Evolutionary conservation across 1,284 basidiomycete genomes (phyloP).

Genomic region (Irpex sp.): DNA sequence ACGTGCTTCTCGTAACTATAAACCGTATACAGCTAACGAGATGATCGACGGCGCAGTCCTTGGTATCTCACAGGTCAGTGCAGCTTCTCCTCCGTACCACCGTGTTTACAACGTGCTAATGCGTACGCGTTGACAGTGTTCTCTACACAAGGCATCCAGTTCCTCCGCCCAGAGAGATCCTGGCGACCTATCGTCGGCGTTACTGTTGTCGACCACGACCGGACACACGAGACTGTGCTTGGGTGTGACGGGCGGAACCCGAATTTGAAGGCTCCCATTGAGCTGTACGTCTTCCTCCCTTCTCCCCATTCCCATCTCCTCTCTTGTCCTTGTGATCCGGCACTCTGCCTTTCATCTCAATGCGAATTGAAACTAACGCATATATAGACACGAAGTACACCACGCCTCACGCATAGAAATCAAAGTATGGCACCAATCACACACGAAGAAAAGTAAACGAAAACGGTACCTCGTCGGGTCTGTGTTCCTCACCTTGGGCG

Average conservation of each 20-base stretch:
- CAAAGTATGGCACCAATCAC: conserved; percentile 45
- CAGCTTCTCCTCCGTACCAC: background rate
- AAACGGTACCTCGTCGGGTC: conserved; percentile 46
- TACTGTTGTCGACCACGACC: conserved; percentile 42
- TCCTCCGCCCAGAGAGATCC: conserved; percentile 32
- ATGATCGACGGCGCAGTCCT: conserved; percentile 4
- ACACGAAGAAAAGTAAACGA: conserved; percentile 57
- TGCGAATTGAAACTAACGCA: too few relatives aligned
- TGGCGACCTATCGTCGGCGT: conserved; percentile 64
- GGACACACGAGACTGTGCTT: conserved; percentile 49
- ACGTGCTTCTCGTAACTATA: background rate
- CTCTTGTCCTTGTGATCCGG: too few relatives aligned
- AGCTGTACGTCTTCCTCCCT: conserved; percentile 40
- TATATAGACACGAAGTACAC: conserved; percentile 35
- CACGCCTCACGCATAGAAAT: conserved; percentile 43
- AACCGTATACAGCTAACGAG: background rate
- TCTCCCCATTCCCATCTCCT: too few relatives aligned
- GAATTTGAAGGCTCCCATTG: conserved; percentile 50
- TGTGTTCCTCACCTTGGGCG: conserved; percentile 43
- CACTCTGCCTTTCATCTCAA: too few relatives aligned
- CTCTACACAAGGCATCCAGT: conserved; percentile 28
- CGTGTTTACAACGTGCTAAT: background rate
- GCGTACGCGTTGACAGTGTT: conserved; percentile 20
- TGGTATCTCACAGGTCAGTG: conserved; percentile 14
- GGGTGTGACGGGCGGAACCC: conserved; percentile 68